A percentile compares a stretch with the other conserved stretches of the same genome.
Evolutionary conservation across 2,329 filamentous ascomycete genomes (phyloP).

Genomic region (Lizonia empirigonia): DNA sequence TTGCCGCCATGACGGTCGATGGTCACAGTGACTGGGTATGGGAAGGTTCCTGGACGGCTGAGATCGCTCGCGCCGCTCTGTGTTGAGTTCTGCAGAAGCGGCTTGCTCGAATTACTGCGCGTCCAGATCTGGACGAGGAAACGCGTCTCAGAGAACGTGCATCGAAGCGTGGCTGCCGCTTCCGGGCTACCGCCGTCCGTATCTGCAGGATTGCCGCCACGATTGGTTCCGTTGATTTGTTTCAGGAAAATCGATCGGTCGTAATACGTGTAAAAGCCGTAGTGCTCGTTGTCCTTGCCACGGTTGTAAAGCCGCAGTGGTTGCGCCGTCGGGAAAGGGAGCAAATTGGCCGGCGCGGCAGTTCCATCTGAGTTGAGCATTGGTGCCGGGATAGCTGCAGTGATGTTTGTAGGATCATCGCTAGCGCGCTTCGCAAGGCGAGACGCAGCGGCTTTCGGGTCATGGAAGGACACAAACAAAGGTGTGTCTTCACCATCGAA

Average conservation of each 20-base stretch:
- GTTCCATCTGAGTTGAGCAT: conserved; percentile 70
- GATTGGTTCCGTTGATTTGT: conserved; percentile 57
- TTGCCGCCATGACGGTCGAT: conserved; percentile 66
- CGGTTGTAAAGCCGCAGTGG: conserved; percentile 86
- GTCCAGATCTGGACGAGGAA: conserved; percentile 70
- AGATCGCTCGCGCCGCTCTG: conserved; percentile 51
- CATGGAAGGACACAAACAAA: conserved; percentile 80
- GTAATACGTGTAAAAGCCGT: conserved; percentile 93
- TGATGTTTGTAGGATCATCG: conserved; percentile 49
- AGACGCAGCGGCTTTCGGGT: conserved; percentile 34
- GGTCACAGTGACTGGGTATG: conserved; percentile 65
- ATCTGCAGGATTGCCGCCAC: conserved; percentile 53
- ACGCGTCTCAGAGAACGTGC: conserved; percentile 66
- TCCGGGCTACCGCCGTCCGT: conserved; percentile 57
- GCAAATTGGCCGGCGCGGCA: conserved; percentile 71
- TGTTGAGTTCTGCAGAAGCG: conserved; percentile 36
- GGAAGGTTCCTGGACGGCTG: conserved; percentile 62
- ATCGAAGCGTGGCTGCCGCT: conserved; percentile 55
- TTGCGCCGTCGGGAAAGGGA: conserved; percentile 72
- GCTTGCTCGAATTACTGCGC: conserved; percentile 48
- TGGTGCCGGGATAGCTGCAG: conserved; percentile 67
- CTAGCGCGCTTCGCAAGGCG: conserved; percentile 47
- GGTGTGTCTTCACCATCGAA: conserved; percentile 88
- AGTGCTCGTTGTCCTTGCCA: conserved; percentile 80
- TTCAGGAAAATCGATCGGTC: conserved; percentile 84